Percentiles rank a stretch among this genome's conserved stretches.
phyloP scores from a whole-genome alignment of 345 rosid species.

The Heritiera littoralis region DNA sequence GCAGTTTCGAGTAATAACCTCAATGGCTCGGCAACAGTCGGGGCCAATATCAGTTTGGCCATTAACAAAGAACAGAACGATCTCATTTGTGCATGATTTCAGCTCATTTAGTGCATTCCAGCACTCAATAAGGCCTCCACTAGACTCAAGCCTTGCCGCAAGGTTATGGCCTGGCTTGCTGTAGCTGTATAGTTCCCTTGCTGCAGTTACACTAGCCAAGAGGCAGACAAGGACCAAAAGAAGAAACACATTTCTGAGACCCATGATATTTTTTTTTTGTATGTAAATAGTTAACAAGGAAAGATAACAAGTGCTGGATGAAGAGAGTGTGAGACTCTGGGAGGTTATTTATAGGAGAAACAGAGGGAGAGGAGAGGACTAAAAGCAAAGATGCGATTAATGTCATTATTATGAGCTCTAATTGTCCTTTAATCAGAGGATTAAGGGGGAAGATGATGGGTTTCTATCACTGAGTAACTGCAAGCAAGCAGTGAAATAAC shows the following conservation, averaged over 20 bases:
- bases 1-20: constrained; percentile 52
- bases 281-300: neutral
- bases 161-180: constrained; percentile 26
- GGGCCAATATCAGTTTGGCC: constrained; percentile 60
- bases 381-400: neutral
- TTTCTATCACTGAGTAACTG: neutral
- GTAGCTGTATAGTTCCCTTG: constrained; percentile 18
- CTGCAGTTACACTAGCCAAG: constrained; percentile 19
- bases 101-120: constrained; percentile 68
- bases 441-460: constrained; percentile 15
- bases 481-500: neutral
- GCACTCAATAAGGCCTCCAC: constrained; percentile 56
- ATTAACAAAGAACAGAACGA: constrained; percentile 56
- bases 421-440: neutral
- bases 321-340: neutral
- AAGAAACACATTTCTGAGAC: constrained; percentile 5
- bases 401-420: constrained; percentile 3
- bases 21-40: constrained; percentile 63
- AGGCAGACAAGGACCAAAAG: constrained; percentile 27
- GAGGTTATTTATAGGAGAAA: constrained; percentile 13
- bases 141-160: constrained; percentile 35
- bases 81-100: constrained; percentile 73
- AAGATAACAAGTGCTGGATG: neutral
- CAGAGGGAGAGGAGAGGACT: constrained; percentile 18
- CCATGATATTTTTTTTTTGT: constrained; percentile 17